Conservation (phyloP, 108 stramenopile species). For the Skeletonema potamos region DNA sequence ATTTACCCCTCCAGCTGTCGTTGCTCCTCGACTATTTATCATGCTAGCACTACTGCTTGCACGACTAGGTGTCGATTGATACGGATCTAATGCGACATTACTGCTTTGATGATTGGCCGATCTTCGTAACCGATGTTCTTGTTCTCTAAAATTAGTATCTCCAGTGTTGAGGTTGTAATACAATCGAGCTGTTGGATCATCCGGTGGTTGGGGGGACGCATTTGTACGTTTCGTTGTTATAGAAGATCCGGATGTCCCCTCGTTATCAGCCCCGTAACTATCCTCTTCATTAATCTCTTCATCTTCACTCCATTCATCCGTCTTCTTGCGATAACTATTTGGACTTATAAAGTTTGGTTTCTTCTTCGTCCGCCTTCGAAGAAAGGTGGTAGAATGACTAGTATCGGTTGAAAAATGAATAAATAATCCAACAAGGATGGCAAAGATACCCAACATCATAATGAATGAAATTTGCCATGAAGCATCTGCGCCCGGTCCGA, state of each 20-base stretch:
- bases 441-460: conserved; percentile 56
- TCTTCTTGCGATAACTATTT: conserved; percentile 55
- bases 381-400: conserved; percentile 12
- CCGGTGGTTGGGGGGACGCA: conserved; percentile 3
- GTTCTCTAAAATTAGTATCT: conserved; percentile 19
- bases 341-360: conserved; percentile 8
- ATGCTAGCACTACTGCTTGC: conserved; percentile 2
- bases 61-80: conserved; percentile 22
- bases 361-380: conserved; percentile 18
- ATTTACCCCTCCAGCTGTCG: not conserved
- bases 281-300: conserved; percentile 45
- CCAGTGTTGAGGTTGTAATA: conserved; percentile 25
- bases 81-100: conserved; percentile 5
- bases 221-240: conserved; percentile 13
- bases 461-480: conserved; percentile 68
- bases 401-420: conserved; percentile 56
- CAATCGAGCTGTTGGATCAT: conserved; percentile 35
- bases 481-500: conserved; percentile 19
- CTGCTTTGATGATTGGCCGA: conserved; percentile 8
- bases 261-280: conserved; percentile 25
- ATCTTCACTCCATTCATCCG: conserved; percentile 77
- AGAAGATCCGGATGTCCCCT: conserved; percentile 15
- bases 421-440: conserved; percentile 61
- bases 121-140: conserved; percentile 36
- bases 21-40: not conserved